A percentile compares a stretch with the other conserved stretches of the same genome.
These are phyloP conservation scores for Cladosporium austrohemisphaericum DNA, from an alignment of 2,329 filamentous ascomycete species.

Conservation along the genomic window DNA sequence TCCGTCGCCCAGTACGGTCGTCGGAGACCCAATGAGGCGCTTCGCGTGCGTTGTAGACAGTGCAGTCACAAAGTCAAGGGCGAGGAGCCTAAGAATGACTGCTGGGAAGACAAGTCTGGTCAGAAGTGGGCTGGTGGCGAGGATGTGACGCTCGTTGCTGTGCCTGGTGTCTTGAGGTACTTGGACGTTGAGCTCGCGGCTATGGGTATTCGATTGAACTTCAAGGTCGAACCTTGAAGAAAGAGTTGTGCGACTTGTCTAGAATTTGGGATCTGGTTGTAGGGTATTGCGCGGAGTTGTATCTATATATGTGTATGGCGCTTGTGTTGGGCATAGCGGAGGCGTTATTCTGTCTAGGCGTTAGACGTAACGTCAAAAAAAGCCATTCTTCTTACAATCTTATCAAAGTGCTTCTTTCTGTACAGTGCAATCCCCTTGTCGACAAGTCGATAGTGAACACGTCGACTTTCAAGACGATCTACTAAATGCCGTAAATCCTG, in stretches of 20 bases:
- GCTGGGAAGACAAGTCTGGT: conserved; percentile 89
- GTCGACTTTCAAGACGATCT: no score
- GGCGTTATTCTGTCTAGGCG: conserved; percentile 1
- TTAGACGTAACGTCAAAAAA: no score
- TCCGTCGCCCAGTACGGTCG: conserved; percentile 53
- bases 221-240: conserved; percentile 65
- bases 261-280: background rate
- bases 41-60: conserved; percentile 33
- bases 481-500: no score
- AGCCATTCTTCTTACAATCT: no score
- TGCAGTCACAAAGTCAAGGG: conserved; percentile 33
- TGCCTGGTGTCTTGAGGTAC: conserved; percentile 88
- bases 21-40: conserved; percentile 25
- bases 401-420: no score
- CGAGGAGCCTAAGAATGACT: conserved; percentile 47
- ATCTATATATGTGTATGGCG: background rate
- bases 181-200: conserved; percentile 91
- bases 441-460: no score
- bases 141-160: conserved; percentile 84
- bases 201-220: conserved; percentile 95
- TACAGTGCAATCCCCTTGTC: no score
- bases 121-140: conserved; percentile 82
- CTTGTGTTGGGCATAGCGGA: conserved; percentile 12
- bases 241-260: no score
- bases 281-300: background rate